Evolutionary conservation across 2,329 filamentous ascomycete species (phyloP).

Genomic region (Fusarium avenaceum): DNA sequence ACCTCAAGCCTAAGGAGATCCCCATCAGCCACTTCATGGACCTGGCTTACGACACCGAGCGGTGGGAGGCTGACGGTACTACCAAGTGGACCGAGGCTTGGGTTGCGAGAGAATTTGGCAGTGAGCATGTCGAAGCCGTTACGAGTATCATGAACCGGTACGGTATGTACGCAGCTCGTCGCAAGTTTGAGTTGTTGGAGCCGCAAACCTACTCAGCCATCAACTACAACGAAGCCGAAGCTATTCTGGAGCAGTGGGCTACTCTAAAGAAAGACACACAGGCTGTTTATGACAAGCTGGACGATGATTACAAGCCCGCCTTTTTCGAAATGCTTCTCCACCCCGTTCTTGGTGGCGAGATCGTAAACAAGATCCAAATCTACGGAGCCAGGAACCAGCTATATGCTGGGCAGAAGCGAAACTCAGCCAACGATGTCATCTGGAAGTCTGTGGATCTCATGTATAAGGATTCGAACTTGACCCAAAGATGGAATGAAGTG

Average conservation of each 20-base stretch:
- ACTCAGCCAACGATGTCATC: conserved; percentile 62
- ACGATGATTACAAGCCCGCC: conserved; percentile 61
- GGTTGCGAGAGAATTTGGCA: conserved; percentile 65
- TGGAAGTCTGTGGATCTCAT: conserved; percentile 37
- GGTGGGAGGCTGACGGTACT: conserved; percentile 54
- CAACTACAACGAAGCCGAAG: conserved; percentile 72
- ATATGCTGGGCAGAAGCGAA: conserved; percentile 69
- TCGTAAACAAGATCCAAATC: conserved; percentile 64
- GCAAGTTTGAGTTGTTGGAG: conserved; percentile 73
- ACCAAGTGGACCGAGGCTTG: conserved; percentile 58
- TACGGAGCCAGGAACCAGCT: conserved; percentile 64
- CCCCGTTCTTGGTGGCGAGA: conserved; percentile 69
- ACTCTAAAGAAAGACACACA: conserved; percentile 61
- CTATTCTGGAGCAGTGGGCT: conserved; percentile 66
- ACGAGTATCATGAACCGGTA: conserved; percentile 61
- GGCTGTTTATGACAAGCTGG: conserved; percentile 59
- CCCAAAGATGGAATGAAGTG: conserved; percentile 38
- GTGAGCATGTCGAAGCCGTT: conserved; percentile 60
- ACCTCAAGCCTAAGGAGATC: conserved; percentile 71
- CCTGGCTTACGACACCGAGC: conserved; percentile 68
- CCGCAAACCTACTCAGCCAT: conserved; percentile 68
- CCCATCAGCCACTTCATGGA: conserved; percentile 69
- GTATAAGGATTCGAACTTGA: conserved; percentile 39
- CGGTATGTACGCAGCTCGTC: conserved; percentile 66
- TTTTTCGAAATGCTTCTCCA: conserved; percentile 74